Percentiles rank a stretch among this genome's conserved stretches.
These are phyloP conservation scores for Talaromyces sp. DNA, from an alignment of 2,329 filamentous ascomycete genomes.

Conservation along the genomic window DNA sequence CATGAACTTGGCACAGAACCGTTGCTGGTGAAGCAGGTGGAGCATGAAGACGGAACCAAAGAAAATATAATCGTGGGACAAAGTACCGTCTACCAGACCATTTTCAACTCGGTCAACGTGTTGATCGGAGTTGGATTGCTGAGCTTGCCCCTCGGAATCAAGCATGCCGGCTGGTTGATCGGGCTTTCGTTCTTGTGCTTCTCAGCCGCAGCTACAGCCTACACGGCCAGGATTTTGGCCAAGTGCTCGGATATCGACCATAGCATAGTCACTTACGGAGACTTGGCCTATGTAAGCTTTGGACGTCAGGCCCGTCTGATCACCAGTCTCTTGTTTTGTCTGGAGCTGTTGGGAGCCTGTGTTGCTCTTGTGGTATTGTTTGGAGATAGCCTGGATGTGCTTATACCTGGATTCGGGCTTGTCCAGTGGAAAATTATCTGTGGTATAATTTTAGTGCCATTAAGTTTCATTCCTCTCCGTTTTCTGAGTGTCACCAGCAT, in stretches of 20 bases:
- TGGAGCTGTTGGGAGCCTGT: constrained; percentile 82
- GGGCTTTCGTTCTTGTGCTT: constrained; percentile 70
- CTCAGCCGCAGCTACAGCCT: constrained; percentile 70
- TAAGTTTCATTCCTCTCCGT: constrained; percentile 79
- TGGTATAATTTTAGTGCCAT: constrained; percentile 68
- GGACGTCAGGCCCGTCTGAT: constrained; percentile 73
- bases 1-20: constrained; percentile 62
- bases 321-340: constrained; percentile 77
- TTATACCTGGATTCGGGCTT: constrained; percentile 66
- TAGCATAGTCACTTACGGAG: constrained; percentile 87
- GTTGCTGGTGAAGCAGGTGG: constrained; percentile 80
- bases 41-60: constrained; percentile 76
- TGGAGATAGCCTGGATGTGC: constrained; percentile 74
- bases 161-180: constrained; percentile 81
- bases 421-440: constrained; percentile 81
- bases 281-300: constrained; percentile 86
- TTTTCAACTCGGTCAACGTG: constrained; percentile 95
- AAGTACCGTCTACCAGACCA: constrained; percentile 90
- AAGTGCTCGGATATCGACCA: constrained; percentile 84
- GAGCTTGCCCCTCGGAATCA: constrained; percentile 80
- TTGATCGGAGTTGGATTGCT: constrained; percentile 85
- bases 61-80: constrained; percentile 83
- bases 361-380: constrained; percentile 91
- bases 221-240: constrained; percentile 78
- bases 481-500: constrained; percentile 86